Conservation (phyloP, 1,284 basidiomycete genomes). For the Chondrostereum purpureum region DNA sequence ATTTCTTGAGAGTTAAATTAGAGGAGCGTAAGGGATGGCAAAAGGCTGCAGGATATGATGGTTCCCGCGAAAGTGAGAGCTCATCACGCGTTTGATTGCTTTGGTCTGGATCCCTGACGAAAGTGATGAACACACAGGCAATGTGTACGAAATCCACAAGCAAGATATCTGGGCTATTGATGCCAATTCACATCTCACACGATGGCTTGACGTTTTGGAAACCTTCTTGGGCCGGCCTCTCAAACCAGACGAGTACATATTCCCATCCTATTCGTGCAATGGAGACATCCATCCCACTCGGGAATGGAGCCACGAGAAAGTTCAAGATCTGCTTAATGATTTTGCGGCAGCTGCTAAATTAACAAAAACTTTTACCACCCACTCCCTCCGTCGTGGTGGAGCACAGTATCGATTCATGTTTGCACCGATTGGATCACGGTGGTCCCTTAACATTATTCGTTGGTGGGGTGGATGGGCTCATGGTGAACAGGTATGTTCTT, state of each 20-base stretch:
- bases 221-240: not conserved
- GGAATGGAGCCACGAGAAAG: conserved; percentile 12
- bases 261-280: not conserved
- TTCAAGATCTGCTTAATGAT: conserved; percentile 13
- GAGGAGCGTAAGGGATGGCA: not conserved
- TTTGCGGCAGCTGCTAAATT: not conserved
- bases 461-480: conserved; percentile 26
- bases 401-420: conserved; percentile 25
- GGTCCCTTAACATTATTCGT: conserved; percentile 18
- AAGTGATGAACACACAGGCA: not conserved
- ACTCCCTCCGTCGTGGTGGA: conserved; percentile 23
- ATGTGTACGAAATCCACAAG: not conserved
- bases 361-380: conserved; percentile 17
- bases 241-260: not conserved
- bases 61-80: no score
- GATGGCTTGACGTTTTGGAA: not conserved
- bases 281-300: not conserved
- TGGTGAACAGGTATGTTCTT: conserved; percentile 18
- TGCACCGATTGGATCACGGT: conserved; percentile 19
- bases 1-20: not conserved
- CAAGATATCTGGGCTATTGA: not conserved
- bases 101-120: not conserved
- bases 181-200: not conserved
- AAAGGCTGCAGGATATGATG: not conserved
- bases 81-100: not conserved